Evolutionary conservation across 192 early-diverging fungal genomes (phyloP), one percentile per base, ranked within the genome.

Genomic region (Rhizophagus prolifer): DNA sequence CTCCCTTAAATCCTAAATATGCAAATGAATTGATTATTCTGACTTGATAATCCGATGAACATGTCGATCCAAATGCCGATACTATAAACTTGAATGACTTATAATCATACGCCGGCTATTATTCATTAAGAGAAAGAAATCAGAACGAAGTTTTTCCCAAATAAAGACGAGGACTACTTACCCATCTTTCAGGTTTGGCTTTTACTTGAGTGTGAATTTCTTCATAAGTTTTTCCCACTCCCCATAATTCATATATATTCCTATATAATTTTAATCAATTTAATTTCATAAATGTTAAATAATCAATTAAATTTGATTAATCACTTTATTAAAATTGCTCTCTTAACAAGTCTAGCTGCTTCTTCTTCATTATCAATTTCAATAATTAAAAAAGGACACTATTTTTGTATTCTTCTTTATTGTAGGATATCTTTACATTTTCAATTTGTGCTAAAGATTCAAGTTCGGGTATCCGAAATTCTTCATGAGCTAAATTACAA

Each of bases 261-360:
- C 92, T 92, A 81, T 81, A 26, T 13, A 28, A 54, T 63, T 47
- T 34, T 74, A 71, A 46, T 28, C 30, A 21, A 25, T 74, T 26
- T 6, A 8, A 64, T 62, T 10, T 54, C 0, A 31, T 34, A 62
- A 19, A 12, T 72, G 58, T 12, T 28, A 36, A 13, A 23, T 5
- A 31, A 38, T 8, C 36, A 38, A 38, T 38, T 38, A 30, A 21
- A n/a, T 9, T 13, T 23, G 21, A 72, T 13, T 23, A 50, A 83
- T 44, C 83, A 92, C 91, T 89, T 93, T 78, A 93, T 89, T 36
- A 99, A 90, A 71, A 99, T 96, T 2, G 94, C 90, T 13, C 97
- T 86, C 64, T 86, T 88, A 2, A 95, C 84, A 21, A 99, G 88
- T 72, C 87, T 86, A 9, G 78, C 79, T 8, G 96, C 97, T 44